Evolutionary conservation across 2,329 filamentous ascomycete genomes (phyloP).

Genomic region (Penicillium paneum): DNA sequence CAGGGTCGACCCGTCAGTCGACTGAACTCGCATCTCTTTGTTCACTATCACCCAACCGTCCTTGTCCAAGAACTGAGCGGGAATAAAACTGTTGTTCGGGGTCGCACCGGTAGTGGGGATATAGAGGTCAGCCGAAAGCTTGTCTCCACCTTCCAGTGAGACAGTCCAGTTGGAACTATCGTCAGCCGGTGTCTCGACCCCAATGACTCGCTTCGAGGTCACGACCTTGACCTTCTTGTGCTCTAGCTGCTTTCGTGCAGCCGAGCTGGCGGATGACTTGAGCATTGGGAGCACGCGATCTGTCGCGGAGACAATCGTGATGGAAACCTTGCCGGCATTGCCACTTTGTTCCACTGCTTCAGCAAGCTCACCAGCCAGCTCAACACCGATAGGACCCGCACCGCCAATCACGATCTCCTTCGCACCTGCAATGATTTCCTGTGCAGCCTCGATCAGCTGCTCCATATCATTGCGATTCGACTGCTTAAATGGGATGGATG

Average conservation of each 20-base stretch:
- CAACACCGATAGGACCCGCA: conserved; percentile 50
- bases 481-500: conserved; percentile 41
- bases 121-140: conserved; percentile 50
- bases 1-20: conserved; percentile 7
- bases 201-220: conserved; percentile 32
- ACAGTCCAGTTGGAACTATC: conserved; percentile 42
- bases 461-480: conserved; percentile 40
- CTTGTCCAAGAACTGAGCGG: conserved; percentile 45
- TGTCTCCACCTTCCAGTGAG: conserved; percentile 47
- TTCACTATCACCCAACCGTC: conserved; percentile 52
- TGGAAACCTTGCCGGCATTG: conserved; percentile 37
- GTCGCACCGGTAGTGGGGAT: conserved; percentile 52
- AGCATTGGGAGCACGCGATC: conserved; percentile 27
- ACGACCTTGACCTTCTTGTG: conserved; percentile 49
- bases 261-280: conserved; percentile 32
- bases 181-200: conserved; percentile 30
- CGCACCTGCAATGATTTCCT: conserved; percentile 36
- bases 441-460: conserved; percentile 33
- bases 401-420: conserved; percentile 49
- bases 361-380: conserved; percentile 50
- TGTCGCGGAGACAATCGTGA: conserved; percentile 35
- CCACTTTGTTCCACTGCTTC: conserved; percentile 34
- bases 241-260: conserved; percentile 48
- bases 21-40: conserved; percentile 27
- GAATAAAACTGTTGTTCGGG: conserved; percentile 55